Evolutionary conservation across 140 eudicot species (phyloP).

Genomic region (Bidens hawaiensis): DNA sequence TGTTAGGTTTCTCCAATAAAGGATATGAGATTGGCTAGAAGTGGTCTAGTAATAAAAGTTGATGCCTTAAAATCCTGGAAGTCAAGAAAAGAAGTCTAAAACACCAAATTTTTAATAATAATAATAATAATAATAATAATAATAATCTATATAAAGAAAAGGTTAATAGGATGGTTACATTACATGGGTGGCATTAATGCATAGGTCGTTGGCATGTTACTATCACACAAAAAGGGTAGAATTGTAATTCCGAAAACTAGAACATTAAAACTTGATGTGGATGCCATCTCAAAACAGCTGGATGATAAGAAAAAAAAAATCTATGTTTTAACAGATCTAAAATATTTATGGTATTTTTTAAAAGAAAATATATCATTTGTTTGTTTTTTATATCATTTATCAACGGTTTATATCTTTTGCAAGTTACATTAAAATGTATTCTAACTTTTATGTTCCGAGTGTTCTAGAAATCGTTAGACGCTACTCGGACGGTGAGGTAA

Average conservation of each 20-base stretch:
- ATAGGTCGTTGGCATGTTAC: conserved; percentile 10
- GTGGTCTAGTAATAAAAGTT: background rate
- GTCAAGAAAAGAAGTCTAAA: conserved; percentile 9
- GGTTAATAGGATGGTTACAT: background rate
- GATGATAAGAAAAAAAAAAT: too few species aligned
- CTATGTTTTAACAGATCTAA: too few species aligned
- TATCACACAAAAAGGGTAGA: conserved; percentile 9
- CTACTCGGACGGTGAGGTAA: too few species aligned
- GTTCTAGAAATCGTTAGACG: too few species aligned
- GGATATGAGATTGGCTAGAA: too few species aligned
- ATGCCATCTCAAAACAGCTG: background rate
- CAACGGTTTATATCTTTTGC: too few species aligned
- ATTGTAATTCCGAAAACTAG: background rate
- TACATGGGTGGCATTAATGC: conserved; percentile 8
- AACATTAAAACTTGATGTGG: background rate
- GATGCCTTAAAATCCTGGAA: background rate
- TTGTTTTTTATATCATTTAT: too few species aligned
- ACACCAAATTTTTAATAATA: background rate
- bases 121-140: too few species aligned
- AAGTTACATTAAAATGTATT: too few species aligned
- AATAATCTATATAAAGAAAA: background rate
- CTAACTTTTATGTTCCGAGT: too few species aligned
- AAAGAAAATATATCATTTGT: background rate
- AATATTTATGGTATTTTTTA: background rate
- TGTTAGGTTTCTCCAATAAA: background rate